phyloP scores from a whole-genome alignment of 192 early-diverging fungal species.

The Funneliformis mosseae region DNA sequence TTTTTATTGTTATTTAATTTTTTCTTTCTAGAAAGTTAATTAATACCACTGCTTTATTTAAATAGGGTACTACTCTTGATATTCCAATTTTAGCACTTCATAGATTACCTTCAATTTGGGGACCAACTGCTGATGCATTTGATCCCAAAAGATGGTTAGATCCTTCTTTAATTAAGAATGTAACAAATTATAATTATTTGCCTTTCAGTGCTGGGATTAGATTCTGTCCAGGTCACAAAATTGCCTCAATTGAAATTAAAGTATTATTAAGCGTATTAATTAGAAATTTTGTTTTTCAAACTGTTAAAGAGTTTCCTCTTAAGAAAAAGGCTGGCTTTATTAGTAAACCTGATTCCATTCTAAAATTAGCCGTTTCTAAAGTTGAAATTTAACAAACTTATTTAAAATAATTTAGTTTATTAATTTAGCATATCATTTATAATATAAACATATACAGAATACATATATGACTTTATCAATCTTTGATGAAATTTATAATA shows the following conservation, averaged over 20 bases:
- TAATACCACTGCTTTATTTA: not conserved
- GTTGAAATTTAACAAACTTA: too few relatives aligned
- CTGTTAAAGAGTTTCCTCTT: not conserved
- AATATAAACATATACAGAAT: too few relatives aligned
- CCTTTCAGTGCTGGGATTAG: constrained; percentile 56
- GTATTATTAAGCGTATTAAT: constrained; percentile 37
- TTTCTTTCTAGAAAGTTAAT: not conserved
- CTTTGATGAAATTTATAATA: too few relatives aligned
- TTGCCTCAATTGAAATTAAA: constrained; percentile 61
- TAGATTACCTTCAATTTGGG: too few relatives aligned
- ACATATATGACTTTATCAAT: too few relatives aligned
- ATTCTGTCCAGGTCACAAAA: constrained; percentile 56
- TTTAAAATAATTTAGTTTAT: too few relatives aligned
- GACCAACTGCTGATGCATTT: constrained; percentile 42
- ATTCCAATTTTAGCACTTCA: too few relatives aligned
- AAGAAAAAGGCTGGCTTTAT: too few relatives aligned
- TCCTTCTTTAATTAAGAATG: constrained; percentile 33
- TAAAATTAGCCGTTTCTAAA: too few relatives aligned
- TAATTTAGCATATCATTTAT: too few relatives aligned
- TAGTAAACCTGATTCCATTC: too few relatives aligned
- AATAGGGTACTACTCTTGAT: too few relatives aligned
- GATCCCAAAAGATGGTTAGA: constrained; percentile 58
- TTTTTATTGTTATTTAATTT: not conserved
- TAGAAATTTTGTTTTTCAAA: not conserved
- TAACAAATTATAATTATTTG: constrained; percentile 37